Percentiles rank a stretch among this genome's conserved stretches.
These are phyloP conservation scores for Xylariales sp. DNA, from an alignment of 2,329 filamentous ascomycete genomes.

Conservation along the genomic window DNA sequence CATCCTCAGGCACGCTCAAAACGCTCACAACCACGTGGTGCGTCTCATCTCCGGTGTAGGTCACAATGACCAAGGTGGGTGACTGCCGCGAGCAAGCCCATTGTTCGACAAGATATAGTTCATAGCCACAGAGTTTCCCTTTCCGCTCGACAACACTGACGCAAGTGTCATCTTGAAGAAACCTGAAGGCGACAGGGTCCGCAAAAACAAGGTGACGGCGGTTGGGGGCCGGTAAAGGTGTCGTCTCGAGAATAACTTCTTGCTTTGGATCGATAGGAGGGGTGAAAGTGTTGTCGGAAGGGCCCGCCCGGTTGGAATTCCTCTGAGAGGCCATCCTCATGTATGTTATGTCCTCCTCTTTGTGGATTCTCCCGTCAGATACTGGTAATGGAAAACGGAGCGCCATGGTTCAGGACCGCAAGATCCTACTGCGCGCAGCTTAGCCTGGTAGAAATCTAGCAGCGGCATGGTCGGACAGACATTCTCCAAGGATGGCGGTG, in stretches of 20 bases:
- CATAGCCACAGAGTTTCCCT: slow-evolving; percentile 72
- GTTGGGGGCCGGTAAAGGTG: slow-evolving; percentile 20
- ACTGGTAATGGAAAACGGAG: slow-evolving; percentile 20
- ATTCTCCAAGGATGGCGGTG: slow-evolving; percentile 35
- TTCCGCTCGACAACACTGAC: slow-evolving; percentile 72
- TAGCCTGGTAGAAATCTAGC: background rate
- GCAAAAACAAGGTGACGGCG: slow-evolving; percentile 51
- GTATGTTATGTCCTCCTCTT: slow-evolving; percentile 33
- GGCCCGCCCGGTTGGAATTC: slow-evolving; percentile 12
- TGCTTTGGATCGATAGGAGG: slow-evolving; percentile 15
- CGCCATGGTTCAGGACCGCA: slow-evolving; percentile 22
- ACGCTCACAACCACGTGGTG: slow-evolving; percentile 78
- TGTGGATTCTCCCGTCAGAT: slow-evolving; percentile 26
- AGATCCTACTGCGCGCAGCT: slow-evolving; percentile 8
- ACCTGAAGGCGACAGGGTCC: slow-evolving; percentile 58
- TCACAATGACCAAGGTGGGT: slow-evolving; percentile 87
- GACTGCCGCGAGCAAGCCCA: slow-evolving; percentile 92
- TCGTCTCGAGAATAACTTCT: slow-evolving; percentile 9
- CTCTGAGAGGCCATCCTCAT: slow-evolving; percentile 25
- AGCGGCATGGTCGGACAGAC: background rate
- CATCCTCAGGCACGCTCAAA: slow-evolving; percentile 75
- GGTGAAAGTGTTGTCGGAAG: slow-evolving; percentile 18
- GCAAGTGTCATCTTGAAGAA: slow-evolving; percentile 79
- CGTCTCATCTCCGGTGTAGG: slow-evolving; percentile 82
- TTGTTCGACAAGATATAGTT: slow-evolving; percentile 92